Conservation (phyloP, 148 eudicot genomes). For the Bassia scoparia region DNA sequence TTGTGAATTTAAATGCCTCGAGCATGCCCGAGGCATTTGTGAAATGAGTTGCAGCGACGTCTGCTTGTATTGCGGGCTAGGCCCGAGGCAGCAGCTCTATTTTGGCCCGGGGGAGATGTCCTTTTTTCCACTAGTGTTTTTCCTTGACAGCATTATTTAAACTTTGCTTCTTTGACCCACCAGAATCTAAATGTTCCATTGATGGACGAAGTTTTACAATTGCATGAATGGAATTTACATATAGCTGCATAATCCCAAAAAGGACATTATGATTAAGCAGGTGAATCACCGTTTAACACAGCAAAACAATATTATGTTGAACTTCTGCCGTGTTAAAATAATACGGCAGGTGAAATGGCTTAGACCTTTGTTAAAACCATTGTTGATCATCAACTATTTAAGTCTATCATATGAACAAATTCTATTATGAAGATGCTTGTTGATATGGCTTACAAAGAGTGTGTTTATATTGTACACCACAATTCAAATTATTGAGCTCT, state of each 20-base stretch:
- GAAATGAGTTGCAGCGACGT: no score
- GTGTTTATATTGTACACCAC: not conserved
- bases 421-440: not conserved
- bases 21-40: no score
- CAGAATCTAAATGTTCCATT: constrained; percentile 47
- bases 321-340: not conserved
- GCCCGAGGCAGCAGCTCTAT: no score
- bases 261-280: not conserved
- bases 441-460: not conserved
- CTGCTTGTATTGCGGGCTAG: no score
- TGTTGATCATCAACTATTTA: not conserved
- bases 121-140: no score
- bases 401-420: not conserved
- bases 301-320: no score
- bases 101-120: no score
- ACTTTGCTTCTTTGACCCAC: constrained; percentile 35
- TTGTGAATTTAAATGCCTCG: no score
- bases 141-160: constrained; percentile 34
- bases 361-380: no score
- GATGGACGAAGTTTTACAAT: constrained; percentile 85
- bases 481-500: not conserved
- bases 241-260: constrained; percentile 58
- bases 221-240: constrained; percentile 76
- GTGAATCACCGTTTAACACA: not conserved
- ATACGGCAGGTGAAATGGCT: no score